Evolutionary conservation across 768 basidiomycete genomes (phyloP).

Genomic region (Podaxis sp.): DNA sequence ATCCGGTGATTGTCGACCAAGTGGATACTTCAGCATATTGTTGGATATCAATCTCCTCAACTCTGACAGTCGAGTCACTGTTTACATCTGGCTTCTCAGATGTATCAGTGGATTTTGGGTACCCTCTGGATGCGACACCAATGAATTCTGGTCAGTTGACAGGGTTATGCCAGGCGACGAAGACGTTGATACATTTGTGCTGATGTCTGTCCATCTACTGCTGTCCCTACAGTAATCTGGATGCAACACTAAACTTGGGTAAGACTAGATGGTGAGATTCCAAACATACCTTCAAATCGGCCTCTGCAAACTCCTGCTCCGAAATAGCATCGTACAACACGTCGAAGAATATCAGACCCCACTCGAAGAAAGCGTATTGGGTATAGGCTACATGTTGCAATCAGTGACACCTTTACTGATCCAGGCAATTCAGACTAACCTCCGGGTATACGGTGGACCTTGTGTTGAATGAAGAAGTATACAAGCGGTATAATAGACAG

Average conservation of each 20-base stretch:
- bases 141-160: not conserved
- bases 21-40: not conserved
- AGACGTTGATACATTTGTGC: conserved; percentile 28
- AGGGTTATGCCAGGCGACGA: conserved; percentile 36
- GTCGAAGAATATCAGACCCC: conserved; percentile 76
- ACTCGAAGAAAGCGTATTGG: conserved; percentile 83
- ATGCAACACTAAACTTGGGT: not conserved
- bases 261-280: not conserved
- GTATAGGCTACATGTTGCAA: conserved; percentile 65
- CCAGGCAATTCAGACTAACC: conserved; percentile 39
- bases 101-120: not conserved
- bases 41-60: not conserved
- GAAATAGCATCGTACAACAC: conserved; percentile 70
- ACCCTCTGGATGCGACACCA: not conserved
- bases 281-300: conserved; percentile 48
- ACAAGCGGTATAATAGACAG: conserved; percentile 65
- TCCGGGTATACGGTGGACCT: conserved; percentile 74
- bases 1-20: not conserved
- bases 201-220: conserved; percentile 7
- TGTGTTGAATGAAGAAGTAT: conserved; percentile 86
- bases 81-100: not conserved
- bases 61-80: not conserved
- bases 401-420: conserved; percentile 4
- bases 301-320: conserved; percentile 54
- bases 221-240: conserved; percentile 28